These are phyloP conservation scores for Mucor velutinosus DNA, from an alignment of 371 early-diverging fungal genomes.

Conservation along the genomic window DNA sequence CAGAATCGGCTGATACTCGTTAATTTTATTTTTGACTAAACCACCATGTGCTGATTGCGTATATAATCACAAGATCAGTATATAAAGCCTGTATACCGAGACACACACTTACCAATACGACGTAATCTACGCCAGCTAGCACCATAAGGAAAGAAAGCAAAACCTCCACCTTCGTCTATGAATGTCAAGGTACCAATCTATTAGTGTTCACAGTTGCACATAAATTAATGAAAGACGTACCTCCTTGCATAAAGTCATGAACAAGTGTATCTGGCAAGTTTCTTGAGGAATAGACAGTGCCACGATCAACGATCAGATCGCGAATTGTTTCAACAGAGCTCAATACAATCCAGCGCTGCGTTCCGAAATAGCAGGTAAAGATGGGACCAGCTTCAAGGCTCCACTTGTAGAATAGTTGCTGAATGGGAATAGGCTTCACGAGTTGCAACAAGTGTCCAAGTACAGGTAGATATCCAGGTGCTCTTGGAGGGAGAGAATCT, in stretches of 20 bases:
- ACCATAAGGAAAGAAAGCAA: conserved; percentile 53
- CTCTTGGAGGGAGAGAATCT: conserved; percentile 1
- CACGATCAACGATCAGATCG: conserved; percentile 41
- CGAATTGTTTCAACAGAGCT: conserved; percentile 38
- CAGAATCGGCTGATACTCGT: not conserved
- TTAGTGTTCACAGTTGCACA: not conserved
- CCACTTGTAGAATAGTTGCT: conserved; percentile 45
- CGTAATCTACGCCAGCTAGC: conserved; percentile 43
- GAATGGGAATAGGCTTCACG: conserved; percentile 24
- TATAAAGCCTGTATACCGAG: not conserved
- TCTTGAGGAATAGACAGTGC: conserved; percentile 49
- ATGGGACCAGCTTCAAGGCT: conserved; percentile 37
- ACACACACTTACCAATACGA: conserved; percentile 36
- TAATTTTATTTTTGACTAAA: not conserved
- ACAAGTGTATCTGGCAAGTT: conserved; percentile 34
- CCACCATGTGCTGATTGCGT: not conserved
- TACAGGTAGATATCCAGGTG: conserved; percentile 42
- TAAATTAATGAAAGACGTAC: conserved; percentile 10
- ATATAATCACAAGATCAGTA: not conserved
- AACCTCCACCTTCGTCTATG: conserved; percentile 47
- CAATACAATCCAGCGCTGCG: conserved; percentile 45
- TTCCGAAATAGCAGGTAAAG: conserved; percentile 45
- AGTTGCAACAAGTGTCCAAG: conserved; percentile 42
- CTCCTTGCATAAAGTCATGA: conserved; percentile 42
- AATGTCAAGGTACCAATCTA: not conserved